Evolutionary conservation across 2,329 filamentous ascomycete species (phyloP).

Genomic region (Salinomyces thailandicus): DNA sequence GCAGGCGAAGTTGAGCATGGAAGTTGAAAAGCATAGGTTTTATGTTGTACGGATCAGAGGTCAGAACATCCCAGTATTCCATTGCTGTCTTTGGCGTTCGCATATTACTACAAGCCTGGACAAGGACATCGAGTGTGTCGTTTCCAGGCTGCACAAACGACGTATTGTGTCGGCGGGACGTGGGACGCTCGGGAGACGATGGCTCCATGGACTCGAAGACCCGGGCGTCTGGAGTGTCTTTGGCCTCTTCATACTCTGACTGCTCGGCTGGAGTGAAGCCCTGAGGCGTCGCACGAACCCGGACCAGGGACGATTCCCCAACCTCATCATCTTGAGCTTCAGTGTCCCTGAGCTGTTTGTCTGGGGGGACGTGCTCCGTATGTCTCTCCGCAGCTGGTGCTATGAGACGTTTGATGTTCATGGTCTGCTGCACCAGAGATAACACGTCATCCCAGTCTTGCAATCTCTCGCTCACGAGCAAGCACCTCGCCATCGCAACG

Average conservation of each 20-base stretch:
- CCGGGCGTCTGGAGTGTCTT: constrained; percentile 20
- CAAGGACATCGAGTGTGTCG: constrained; percentile 55
- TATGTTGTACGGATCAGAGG: constrained; percentile 46
- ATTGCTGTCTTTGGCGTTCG: constrained; percentile 52
- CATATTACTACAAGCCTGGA: constrained; percentile 53
- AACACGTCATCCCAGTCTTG: constrained; percentile 62
- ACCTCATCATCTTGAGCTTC: constrained; percentile 5
- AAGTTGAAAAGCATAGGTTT: constrained; percentile 63
- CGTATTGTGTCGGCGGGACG: constrained; percentile 10
- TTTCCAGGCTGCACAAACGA: constrained; percentile 40
- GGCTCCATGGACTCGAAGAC: constrained; percentile 18
- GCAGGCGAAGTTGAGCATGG: constrained; percentile 54
- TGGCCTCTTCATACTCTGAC: constrained; percentile 13
- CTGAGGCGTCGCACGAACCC: background rate
- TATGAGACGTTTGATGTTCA: constrained; percentile 56
- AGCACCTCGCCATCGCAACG: constrained; percentile 65
- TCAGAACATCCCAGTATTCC: constrained; percentile 69
- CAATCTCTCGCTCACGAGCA: constrained; percentile 53
- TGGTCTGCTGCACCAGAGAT: constrained; percentile 68
- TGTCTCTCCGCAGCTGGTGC: constrained; percentile 22
- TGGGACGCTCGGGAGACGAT: constrained; percentile 5
- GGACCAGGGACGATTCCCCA: constrained; percentile 2
- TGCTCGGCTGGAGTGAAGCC: background rate
- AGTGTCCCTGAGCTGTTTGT: constrained; percentile 1
- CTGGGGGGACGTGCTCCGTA: constrained; percentile 20